Evolutionary conservation across 2,329 filamentous ascomycete species (phyloP), one percentile per base, ranked within the genome.

Genomic region (Botrytis aclada): DNA sequence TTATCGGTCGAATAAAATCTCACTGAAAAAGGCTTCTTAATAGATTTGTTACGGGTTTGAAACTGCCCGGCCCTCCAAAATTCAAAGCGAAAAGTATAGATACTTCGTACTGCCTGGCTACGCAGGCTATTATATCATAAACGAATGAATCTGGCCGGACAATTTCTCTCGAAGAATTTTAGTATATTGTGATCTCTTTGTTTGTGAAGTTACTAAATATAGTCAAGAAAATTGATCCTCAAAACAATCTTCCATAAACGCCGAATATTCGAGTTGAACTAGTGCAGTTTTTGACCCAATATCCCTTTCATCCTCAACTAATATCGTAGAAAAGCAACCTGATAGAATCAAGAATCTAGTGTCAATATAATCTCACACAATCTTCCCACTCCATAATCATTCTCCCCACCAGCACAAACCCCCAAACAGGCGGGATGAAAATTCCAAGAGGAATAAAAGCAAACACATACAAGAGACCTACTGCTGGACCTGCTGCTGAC

Each of bases 331-430:
- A 3, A 43, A 63, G 22, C 1, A 29, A 32, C 61, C 4, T 45
- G 22, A 32, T 18, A 20, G 6, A 1, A 47, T n/a, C 2, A 47
- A 29, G 3, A 3, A 16, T 54, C n/a, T 18, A 29, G 7, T 16
- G 3, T 51, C 29, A 65, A n/a, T 47, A 65, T 25, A 65, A 65
- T 47, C 22, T 43, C 43, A 65, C 63, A 45, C 63, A 65, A 1
- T 65, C 32, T 18, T 43, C 63, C 63, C 63, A 65, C 22, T 65
- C 43, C 7, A 32, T 65, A 3, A 37, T 29, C 63, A 65, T 65
- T 9, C 43, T 65, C 12, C 63, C 63, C 29, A 65, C 63, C 14
- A 65, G 43, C n/a, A 65, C 63, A 51, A 65, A 65, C 2, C 63
- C 43, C 63, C 63, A 65, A n/a, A 65, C 7, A 51, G 20, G 43